phyloP scores from a whole-genome alignment of 1,284 basidiomycete genomes.

The Trichosporon inkin region DNA sequence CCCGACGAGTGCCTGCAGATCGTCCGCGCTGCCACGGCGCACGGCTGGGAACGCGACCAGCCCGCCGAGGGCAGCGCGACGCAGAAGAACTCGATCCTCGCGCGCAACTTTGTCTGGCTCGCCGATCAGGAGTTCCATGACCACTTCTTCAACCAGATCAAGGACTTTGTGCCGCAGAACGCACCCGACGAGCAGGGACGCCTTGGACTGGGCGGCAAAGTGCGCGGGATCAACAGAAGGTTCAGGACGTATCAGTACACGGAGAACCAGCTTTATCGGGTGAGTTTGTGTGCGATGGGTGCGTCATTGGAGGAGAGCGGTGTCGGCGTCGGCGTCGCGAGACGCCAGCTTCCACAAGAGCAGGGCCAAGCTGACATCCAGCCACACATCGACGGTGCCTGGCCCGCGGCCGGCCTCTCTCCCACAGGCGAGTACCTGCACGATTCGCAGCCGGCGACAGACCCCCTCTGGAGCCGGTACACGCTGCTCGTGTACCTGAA shows the following conservation, averaged over 20 bases:
- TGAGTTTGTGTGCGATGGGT: slow-evolving; percentile 37
- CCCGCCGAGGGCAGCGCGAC: slow-evolving; percentile 53
- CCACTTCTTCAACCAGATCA: slow-evolving; percentile 53
- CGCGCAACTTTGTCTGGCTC: slow-evolving; percentile 59
- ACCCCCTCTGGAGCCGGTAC: slow-evolving; percentile 53
- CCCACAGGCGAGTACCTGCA: slow-evolving; percentile 56
- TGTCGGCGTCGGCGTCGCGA: too few relatives aligned
- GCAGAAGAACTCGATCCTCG: slow-evolving; percentile 53
- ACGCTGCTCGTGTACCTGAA: slow-evolving; percentile 60
- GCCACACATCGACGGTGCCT: slow-evolving; percentile 58
- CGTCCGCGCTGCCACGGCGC: slow-evolving; percentile 52
- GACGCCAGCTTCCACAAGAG: too few relatives aligned
- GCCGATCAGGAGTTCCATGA: slow-evolving; percentile 54
- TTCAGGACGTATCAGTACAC: slow-evolving; percentile 57
- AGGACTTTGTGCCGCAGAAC: slow-evolving; percentile 49
- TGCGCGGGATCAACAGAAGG: slow-evolving; percentile 56
- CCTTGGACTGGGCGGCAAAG: slow-evolving; percentile 47
- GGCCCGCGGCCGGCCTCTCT: slow-evolving; percentile 56
- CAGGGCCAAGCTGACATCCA: slow-evolving; percentile 20
- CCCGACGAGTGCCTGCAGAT: slow-evolving; percentile 54
- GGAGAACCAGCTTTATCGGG: slow-evolving; percentile 55
- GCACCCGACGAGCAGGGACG: slow-evolving; percentile 39
- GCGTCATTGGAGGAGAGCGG: too few relatives aligned
- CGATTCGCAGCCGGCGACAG: slow-evolving; percentile 50
- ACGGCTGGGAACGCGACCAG: slow-evolving; percentile 56